A percentile compares a stretch with the other conserved stretches of the same genome.
Conservation (phyloP, 768 basidiomycete species). For the Pholiota molesta region DNA sequence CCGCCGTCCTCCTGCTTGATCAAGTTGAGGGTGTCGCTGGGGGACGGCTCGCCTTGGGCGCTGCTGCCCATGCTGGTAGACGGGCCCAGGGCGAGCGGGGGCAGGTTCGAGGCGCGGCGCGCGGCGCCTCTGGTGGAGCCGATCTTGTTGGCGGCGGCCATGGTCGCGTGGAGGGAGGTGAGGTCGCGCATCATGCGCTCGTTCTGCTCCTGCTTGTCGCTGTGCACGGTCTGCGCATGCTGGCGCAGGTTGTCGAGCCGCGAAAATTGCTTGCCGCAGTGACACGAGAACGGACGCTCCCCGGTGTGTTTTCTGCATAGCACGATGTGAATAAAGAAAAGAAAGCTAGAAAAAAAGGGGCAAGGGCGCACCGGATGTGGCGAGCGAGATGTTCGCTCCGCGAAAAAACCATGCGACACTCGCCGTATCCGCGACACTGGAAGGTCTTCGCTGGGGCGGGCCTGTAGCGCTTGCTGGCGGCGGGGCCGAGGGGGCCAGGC, state of each 20-base stretch:
- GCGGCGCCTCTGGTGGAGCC: slow-evolving; percentile 22
- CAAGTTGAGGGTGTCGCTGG: slow-evolving; percentile 22
- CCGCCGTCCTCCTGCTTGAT: slow-evolving; percentile 47
- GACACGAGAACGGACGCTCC: slow-evolving; percentile 94
- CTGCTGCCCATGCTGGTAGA: slow-evolving; percentile 1
- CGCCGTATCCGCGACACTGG: slow-evolving; percentile 92
- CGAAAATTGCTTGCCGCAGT: slow-evolving; percentile 94
- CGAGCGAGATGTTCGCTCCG: slow-evolving; percentile 94
- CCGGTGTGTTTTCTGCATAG: slow-evolving; percentile 91
- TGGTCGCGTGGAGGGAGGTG: slow-evolving; percentile 78
- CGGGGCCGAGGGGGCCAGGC: slow-evolving; percentile 23
- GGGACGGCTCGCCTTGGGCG: slow-evolving; percentile 15
- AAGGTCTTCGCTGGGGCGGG: slow-evolving; percentile 92
- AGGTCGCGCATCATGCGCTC: slow-evolving; percentile 92
- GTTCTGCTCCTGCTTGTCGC: slow-evolving; percentile 90
- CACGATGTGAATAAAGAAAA: slow-evolving; percentile 9
- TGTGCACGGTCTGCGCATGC: slow-evolving; percentile 95
- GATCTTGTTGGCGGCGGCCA: slow-evolving; percentile 62
- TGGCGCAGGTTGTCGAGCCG: slow-evolving; percentile 96
- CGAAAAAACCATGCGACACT: slow-evolving; percentile 96
- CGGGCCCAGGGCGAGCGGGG: slow-evolving; percentile 20
- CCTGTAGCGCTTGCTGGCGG: slow-evolving; percentile 64
- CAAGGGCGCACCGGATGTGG: slow-evolving; percentile 78
- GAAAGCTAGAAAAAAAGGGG: slow-evolving; percentile 19
- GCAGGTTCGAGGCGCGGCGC: slow-evolving; percentile 14